Evolutionary conservation across 768 basidiomycete genomes (phyloP).

Genomic region (Lentinula detonsa): DNA sequence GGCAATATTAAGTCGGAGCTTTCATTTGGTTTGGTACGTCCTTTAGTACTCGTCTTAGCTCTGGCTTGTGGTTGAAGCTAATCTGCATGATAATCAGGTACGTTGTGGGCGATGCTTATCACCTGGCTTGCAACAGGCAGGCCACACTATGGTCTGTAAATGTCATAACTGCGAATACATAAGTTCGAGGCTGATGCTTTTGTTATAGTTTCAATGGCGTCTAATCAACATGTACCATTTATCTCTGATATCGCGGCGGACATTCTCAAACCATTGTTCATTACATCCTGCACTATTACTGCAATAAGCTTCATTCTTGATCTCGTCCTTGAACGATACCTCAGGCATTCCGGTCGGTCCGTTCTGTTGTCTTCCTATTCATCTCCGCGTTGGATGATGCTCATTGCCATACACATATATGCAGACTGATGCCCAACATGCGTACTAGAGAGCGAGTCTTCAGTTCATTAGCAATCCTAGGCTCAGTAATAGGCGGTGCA

Average conservation of each 20-base stretch:
- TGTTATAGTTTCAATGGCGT: slow-evolving; percentile 45
- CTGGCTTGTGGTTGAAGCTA: background rate
- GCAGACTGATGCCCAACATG: slow-evolving; percentile 55
- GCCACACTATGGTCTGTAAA: slow-evolving; percentile 36
- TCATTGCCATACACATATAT: slow-evolving; percentile 2
- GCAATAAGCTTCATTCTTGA: slow-evolving; percentile 55
- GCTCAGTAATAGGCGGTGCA: slow-evolving; percentile 53
- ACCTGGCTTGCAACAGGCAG: slow-evolving; percentile 65
- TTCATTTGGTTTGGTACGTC: slow-evolving; percentile 61
- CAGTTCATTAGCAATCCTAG: slow-evolving; percentile 50
- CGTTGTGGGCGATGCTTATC: slow-evolving; percentile 63
- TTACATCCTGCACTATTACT: slow-evolving; percentile 60
- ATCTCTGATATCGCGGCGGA: slow-evolving; percentile 77
- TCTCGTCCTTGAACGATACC: slow-evolving; percentile 53
- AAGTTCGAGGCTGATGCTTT: background rate
- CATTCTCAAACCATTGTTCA: slow-evolving; percentile 69
- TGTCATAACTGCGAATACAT: background rate
- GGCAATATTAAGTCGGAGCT: slow-evolving; percentile 26
- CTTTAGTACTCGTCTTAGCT: background rate
- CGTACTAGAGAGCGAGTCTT: slow-evolving; percentile 50
- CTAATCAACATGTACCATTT: slow-evolving; percentile 46
- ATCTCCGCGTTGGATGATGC: background rate
- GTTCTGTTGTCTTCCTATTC: slow-evolving; percentile 7
- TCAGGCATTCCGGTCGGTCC: slow-evolving; percentile 60
- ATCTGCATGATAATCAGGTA: slow-evolving; percentile 25